Evolutionary conservation across 495 filamentous ascomycete genomes (phyloP).

Genomic region (Xylaria bambusicola): DNA sequence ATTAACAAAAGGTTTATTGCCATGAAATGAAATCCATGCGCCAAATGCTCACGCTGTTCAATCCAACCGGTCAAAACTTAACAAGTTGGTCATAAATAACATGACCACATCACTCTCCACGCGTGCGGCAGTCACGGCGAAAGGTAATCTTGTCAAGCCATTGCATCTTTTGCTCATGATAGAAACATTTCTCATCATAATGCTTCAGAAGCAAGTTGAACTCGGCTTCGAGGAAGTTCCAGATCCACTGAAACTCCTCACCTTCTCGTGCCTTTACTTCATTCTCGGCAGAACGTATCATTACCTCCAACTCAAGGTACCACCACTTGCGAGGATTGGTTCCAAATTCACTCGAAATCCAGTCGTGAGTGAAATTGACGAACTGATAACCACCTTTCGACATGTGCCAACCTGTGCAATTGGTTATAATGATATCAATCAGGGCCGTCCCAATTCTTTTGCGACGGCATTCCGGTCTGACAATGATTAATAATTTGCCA

Average conservation of each 20-base stretch:
- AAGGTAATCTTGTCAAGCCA: constrained; percentile 28
- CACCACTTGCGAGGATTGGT: constrained; percentile 27
- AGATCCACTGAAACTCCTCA: constrained; percentile 33
- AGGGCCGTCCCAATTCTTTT: constrained; percentile 40
- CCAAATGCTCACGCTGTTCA: too few species aligned
- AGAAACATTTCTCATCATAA: constrained; percentile 19
- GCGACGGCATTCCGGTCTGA: constrained; percentile 35
- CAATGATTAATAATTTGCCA: constrained; percentile 37
- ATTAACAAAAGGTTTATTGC: too few species aligned
- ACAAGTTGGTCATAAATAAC: too few species aligned
- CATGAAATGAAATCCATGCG: too few species aligned
- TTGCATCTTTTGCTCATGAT: not conserved
- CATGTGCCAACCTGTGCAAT: constrained; percentile 27
- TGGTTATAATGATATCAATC: constrained; percentile 37
- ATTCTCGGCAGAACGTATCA: constrained; percentile 21
- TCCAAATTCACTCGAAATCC: constrained; percentile 20
- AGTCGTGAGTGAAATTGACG: constrained; percentile 26
- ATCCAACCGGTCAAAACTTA: too few species aligned
- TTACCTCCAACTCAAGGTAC: constrained; percentile 30
- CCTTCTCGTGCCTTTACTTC: constrained; percentile 17
- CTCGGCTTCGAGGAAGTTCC: constrained; percentile 25
- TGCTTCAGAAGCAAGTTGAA: constrained; percentile 28
- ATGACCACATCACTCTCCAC: too few species aligned
- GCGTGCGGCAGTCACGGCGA: constrained; percentile 19
- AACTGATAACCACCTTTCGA: constrained; percentile 32